Base-by-base conservation (phyloP, 768 basidiomycete genomes). In the Termitomyces bulborhizus region DNA sequence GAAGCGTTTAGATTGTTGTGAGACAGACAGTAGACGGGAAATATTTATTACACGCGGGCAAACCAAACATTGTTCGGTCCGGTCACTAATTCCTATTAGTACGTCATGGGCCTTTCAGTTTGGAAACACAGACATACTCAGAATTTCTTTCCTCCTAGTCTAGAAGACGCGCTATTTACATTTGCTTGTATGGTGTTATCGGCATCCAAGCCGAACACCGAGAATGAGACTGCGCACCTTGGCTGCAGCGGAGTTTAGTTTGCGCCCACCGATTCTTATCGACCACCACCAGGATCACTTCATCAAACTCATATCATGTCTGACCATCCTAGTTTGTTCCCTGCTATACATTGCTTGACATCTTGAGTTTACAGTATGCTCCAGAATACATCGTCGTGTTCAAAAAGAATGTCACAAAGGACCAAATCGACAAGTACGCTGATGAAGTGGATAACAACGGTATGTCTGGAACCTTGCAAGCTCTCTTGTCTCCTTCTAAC, bases 341-440 rank as follows among this genome's bases (percentile, higher is more conserved):
- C 18, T 29, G 6, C 15, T 37, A 41, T n/a, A 31, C 16, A 43
- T 51, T 18, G 2, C 29, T 11, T 34, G 29, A 21, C 24, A 34
- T 4, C 11, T 26, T 13, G 24, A 46, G 21, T 15, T 31, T 18
- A 31, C 2, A 16, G 9, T n/a, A 32, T 39, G 37, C 34, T 24
- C 15, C 54, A 83, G 81, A 68, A 59, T 83, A 73, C 62, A 82
- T 83, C 52, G 75, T 85, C 41, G 72, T 80, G 6, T 84, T 85
- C 71, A 83, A 82, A 65, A 65, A 76, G 2, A 44, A 54, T 27
- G 79, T 72, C 40, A 64, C 74, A 27, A 48, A 68, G 37, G 74
- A 72, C 8, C 64, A 74, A 51, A 71, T 84, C 34, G 60, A 76
- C 34, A 59, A 74, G 46, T 81, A 73, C 55, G 71, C 65, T 6